Conservation (phyloP, 495 filamentous ascomycete species). For the Bryoglossum gracile region DNA sequence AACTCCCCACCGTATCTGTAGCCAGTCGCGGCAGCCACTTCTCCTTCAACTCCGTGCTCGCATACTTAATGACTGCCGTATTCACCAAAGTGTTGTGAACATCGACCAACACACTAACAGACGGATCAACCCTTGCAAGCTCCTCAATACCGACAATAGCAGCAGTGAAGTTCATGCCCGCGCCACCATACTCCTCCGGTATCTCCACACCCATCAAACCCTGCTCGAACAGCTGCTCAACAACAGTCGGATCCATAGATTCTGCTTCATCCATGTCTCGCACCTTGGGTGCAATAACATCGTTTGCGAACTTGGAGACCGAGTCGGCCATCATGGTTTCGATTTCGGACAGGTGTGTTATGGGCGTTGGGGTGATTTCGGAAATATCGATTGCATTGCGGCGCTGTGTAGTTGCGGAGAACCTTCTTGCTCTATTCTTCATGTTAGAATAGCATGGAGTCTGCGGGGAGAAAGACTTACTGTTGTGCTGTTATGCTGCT, state of each 20-base stretch:
- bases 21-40: conserved; percentile 84
- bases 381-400: conserved; percentile 54
- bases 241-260: conserved; percentile 77
- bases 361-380: conserved; percentile 78
- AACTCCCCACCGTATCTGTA: conserved; percentile 86
- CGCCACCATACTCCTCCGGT: conserved; percentile 91
- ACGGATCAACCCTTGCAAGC: conserved; percentile 87
- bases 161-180: conserved; percentile 97
- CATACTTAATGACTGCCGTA: conserved; percentile 85
- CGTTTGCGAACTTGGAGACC: conserved; percentile 84
- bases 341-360: conserved; percentile 86
- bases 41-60: conserved; percentile 62
- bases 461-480: too few species aligned
- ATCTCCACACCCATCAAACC: conserved; percentile 97
- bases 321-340: conserved; percentile 83
- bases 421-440: conserved; percentile 50
- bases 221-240: conserved; percentile 95
- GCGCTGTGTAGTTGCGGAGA: conserved; percentile 61
- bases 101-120: conserved; percentile 86
- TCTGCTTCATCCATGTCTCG: conserved; percentile 98
- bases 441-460: too few species aligned
- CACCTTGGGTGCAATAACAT: conserved; percentile 83
- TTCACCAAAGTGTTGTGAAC: conserved; percentile 98
- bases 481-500: too few species aligned
- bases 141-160: conserved; percentile 97